A percentile compares a stretch with the other conserved stretches of the same genome.
These are phyloP conservation scores for Austroboletus niveus DNA, from an alignment of 1,284 basidiomycete genomes.

Conservation along the genomic window DNA sequence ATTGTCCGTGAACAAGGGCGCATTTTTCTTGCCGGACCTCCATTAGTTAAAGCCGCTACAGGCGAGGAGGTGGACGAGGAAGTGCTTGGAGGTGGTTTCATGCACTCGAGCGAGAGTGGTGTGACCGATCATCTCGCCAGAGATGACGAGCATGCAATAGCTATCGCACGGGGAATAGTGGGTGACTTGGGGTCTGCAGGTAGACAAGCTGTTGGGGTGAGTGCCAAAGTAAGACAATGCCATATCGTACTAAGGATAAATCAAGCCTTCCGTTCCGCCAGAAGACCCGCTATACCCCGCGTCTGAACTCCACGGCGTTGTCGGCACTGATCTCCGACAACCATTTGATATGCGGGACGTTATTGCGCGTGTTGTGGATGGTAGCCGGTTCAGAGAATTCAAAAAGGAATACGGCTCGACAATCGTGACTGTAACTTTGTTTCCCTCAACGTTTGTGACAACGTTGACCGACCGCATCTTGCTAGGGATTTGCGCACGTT, in stretches of 20 bases:
- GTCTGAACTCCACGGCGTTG: conserved; percentile 85
- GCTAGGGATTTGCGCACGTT: conserved; percentile 84
- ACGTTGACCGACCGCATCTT: conserved; percentile 8
- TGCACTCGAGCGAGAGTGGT: conserved; percentile 93
- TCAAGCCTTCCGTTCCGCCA: conserved; percentile 54
- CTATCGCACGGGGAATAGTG: conserved; percentile 80
- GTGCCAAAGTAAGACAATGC: conserved; percentile 28
- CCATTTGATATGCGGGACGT: conserved; percentile 93
- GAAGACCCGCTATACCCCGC: conserved; percentile 81
- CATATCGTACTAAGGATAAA: conserved; percentile 9
- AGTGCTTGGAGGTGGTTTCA: conserved; percentile 85
- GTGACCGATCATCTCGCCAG: conserved; percentile 91
- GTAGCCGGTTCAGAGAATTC: conserved; percentile 91
- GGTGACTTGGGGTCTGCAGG: conserved; percentile 73
- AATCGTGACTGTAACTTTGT: conserved; percentile 71
- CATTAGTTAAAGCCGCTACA: conserved; percentile 92
- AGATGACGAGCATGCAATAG: conserved; percentile 87
- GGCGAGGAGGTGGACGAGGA: conserved; percentile 94
- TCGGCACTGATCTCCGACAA: conserved; percentile 85
- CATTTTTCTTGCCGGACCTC: conserved; percentile 96
- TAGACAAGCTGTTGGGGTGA: conserved; percentile 46
- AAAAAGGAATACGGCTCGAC: conserved; percentile 93
- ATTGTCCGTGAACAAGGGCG: conserved; percentile 92
- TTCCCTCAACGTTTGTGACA: conserved; percentile 11
- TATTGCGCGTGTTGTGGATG: conserved; percentile 89